Evolutionary conservation across 2,329 filamentous ascomycete species (phyloP), one percentile per base, ranked within the genome.

Genomic region (Nectriaceae sp.): DNA sequence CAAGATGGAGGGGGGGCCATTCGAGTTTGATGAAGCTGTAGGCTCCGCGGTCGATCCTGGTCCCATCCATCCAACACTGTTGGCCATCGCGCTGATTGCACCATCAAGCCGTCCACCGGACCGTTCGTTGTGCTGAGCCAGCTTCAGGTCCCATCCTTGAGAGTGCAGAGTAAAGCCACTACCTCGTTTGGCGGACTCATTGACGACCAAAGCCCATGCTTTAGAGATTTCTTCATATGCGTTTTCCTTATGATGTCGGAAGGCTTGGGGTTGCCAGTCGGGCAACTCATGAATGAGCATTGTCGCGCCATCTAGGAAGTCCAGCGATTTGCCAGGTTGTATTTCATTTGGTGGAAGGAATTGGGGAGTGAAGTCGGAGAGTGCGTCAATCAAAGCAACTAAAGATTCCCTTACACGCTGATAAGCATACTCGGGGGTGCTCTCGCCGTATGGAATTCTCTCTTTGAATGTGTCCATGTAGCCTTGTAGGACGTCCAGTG

Each of bases 201-300:
- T 87, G 59, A 99, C 88, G 42, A 96, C 93, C 57, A 95, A 70
- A 15, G 90, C 86, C 94, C 94, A 99, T 1, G 94, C 94, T 63
- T 88, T 90, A 21, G 90, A 87, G 55, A 99, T 92, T 66, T 97
- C 94, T 63, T 99, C 93, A 65, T 99, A 99, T 5, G 93, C 92
- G 55, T 90, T 90, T 57, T 96, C 88, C 70, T 97, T 97, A 75
- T 96, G 90, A 61, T 96, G 82, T 57, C 92, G 92, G 72, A 97
- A 88, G 54, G 90, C 84, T 51, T 88, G 88, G 38, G 85, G 90
- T 59, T 94, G 89, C 91, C 92, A 99, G 63, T 96, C 83, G 3
- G 94, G 94, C 37, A 99, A 78, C 33, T 85, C 80, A 69, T 99
- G 92, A 47, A 97, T 88, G 47, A 97, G 83, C 56, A 93, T 85